Evolutionary conservation across 495 filamentous ascomycete species (phyloP).

Genomic region (Xylaria grammica): DNA sequence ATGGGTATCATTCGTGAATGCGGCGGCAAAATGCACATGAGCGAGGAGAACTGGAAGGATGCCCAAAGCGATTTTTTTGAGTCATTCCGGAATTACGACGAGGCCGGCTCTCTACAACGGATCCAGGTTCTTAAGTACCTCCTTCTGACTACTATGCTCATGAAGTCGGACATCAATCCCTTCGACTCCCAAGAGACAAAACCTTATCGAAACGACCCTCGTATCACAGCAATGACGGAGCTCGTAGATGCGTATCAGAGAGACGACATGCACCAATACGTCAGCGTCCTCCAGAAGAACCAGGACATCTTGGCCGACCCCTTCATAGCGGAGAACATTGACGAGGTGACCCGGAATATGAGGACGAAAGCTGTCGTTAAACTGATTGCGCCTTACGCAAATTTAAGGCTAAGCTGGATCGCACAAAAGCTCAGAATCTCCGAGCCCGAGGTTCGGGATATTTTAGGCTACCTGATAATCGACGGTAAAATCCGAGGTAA

Average conservation of each 20-base stretch:
- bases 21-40: conserved; percentile 99
- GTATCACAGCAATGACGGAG: conserved; percentile 96
- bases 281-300: conserved; percentile 84
- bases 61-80: conserved; percentile 98
- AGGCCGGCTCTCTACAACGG: conserved; percentile 92
- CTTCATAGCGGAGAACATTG: conserved; percentile 98
- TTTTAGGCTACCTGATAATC: conserved; percentile 89
- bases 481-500: conserved; percentile 84
- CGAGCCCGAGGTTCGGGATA: conserved; percentile 86
- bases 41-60: conserved; percentile 98
- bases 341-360: conserved; percentile 98
- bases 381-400: conserved; percentile 91
- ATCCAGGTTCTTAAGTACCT: conserved; percentile 98
- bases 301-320: conserved; percentile 88
- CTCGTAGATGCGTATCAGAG: conserved; percentile 95
- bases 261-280: conserved; percentile 92
- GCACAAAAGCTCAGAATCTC: conserved; percentile 84
- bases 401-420: conserved; percentile 85
- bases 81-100: conserved; percentile 98
- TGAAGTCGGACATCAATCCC: conserved; percentile 99
- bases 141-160: conserved; percentile 95
- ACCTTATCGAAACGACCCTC: conserved; percentile 93
- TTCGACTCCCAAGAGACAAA: conserved; percentile 99
- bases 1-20: conserved; percentile 99
- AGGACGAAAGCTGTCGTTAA: conserved; percentile 94